Conservation (phyloP, 306 rosid species). For the Dryas octopetala region DNA sequence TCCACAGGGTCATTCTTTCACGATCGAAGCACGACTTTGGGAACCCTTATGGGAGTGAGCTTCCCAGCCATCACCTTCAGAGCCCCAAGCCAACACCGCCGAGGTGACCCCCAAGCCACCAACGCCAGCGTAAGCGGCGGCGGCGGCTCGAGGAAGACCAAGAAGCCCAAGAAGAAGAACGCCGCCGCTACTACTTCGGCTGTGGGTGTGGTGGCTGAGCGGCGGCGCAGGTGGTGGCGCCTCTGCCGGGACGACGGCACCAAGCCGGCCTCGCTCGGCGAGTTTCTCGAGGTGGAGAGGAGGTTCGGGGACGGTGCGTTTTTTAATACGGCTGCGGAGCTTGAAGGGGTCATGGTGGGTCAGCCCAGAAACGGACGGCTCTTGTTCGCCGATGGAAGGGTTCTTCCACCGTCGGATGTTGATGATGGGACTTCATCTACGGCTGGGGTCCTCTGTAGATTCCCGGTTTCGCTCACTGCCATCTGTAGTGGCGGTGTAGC, state of each 20-base stretch:
- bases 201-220: conserved; percentile 40
- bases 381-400: conserved; percentile 78
- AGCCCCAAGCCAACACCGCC: conserved; percentile 71
- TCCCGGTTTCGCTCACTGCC: conserved; percentile 67
- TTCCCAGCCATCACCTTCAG: conserved; percentile 83
- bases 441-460: conserved; percentile 56
- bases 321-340: conserved; percentile 78
- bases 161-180: conserved; percentile 45
- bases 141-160: conserved; percentile 33
- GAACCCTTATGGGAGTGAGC: conserved; percentile 88
- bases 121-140: background rate
- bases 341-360: conserved; percentile 63
- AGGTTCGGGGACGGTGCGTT: conserved; percentile 78
- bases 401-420: conserved; percentile 64
- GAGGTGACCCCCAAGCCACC: conserved; percentile 38
- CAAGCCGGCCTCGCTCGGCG: conserved; percentile 76
- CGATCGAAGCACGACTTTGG: conserved; percentile 82
- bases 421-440: conserved; percentile 46
- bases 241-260: conserved; percentile 71
- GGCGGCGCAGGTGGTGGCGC: conserved; percentile 89
- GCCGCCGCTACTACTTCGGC: conserved; percentile 6
- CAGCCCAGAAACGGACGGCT: conserved; percentile 53
- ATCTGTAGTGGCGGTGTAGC: conserved; percentile 78
- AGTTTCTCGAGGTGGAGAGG: conserved; percentile 90
- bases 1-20: conserved; percentile 96